Evolutionary conservation across 208 protist genomes (phyloP), one percentile per base, ranked within the genome.

Genomic region (Leishmania lainsoni): DNA sequence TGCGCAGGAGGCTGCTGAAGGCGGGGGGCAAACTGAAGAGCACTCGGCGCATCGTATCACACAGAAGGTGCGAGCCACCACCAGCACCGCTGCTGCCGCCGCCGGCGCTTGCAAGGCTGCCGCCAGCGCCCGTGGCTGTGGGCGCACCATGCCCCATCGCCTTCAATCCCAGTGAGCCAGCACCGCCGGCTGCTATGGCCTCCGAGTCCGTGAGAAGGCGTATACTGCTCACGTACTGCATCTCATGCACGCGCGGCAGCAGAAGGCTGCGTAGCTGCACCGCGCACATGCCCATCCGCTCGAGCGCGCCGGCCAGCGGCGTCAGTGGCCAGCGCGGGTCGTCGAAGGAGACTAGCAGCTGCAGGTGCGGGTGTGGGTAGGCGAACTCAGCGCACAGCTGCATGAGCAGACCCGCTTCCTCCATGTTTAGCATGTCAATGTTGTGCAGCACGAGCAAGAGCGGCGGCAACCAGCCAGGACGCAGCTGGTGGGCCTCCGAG

Each of bases 11-110:
- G n/a, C 88, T 79, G 65, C 80, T 87, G 79, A 97, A 97, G 45
- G 87, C 80, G 5, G 79, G 73, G 3, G 94, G 94, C 0, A 97
- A 80, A 75, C 91, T 95, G 80, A 90, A 90, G 9, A 97, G 86
- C 49, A 96, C 86, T 65, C 94, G 92, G 32, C 89, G 85, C 73
- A 97, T 88, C 6, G 94, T 97, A 78, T 97, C 94, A n/a, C 91
- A 87, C 75, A 95, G 75, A 3, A 92, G 92, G 4, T 94, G 80
- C 5, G 81, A 78, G 45, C 49, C 61, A 14, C 59, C n/a, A 66
- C 59, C n/a, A 14, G 59, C 17, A 61, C 56, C 56, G 56, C 56
- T n/a, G 22, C 35, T 63, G 12, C 48, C 39, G 12, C 48, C 39
- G 26, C 45, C 17, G 6, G 66, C 48, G 35, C 35, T 66, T 5